Evolutionary conservation across 345 rosid species (phyloP).

Genomic region (Hibiscus mutabilis): DNA sequence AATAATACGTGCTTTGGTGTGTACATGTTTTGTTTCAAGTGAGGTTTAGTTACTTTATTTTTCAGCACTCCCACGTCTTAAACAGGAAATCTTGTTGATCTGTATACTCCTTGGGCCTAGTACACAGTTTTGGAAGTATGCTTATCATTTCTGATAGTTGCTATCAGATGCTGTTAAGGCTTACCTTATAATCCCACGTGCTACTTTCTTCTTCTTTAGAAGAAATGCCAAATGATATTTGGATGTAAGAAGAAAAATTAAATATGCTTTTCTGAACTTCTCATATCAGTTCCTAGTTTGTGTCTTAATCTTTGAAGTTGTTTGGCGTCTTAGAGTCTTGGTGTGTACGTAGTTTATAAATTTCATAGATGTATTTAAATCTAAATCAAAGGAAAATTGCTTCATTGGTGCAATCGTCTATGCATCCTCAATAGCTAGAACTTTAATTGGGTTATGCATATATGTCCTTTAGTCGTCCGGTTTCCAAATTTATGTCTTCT

Average conservation of each 20-base stretch:
- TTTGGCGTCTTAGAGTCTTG: neutral
- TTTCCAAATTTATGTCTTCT: neutral
- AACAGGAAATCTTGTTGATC: conserved; percentile 1
- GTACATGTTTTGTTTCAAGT: neutral
- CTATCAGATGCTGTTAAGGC: neutral
- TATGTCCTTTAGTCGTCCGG: neutral
- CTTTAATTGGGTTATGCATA: conserved; percentile 3
- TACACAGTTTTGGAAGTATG: neutral
- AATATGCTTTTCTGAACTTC: neutral
- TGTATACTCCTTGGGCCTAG: neutral
- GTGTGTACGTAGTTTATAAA: neutral
- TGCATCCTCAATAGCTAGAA: neutral
- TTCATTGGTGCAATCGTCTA: neutral
- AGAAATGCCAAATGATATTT: neutral
- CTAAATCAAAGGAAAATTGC: neutral
- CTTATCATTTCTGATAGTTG: neutral
- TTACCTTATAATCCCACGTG: neutral
- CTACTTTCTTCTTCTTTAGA: neutral
- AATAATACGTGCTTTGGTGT: neutral
- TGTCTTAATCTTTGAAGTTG: neutral
- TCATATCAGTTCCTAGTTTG: neutral
- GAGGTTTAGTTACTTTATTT: neutral
- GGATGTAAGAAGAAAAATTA: neutral
- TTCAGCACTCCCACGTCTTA: neutral
- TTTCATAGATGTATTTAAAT: neutral